Evolutionary conservation across 495 filamentous ascomycete species (phyloP).

Genomic region (Podospora bellae-mahoneyi): DNA sequence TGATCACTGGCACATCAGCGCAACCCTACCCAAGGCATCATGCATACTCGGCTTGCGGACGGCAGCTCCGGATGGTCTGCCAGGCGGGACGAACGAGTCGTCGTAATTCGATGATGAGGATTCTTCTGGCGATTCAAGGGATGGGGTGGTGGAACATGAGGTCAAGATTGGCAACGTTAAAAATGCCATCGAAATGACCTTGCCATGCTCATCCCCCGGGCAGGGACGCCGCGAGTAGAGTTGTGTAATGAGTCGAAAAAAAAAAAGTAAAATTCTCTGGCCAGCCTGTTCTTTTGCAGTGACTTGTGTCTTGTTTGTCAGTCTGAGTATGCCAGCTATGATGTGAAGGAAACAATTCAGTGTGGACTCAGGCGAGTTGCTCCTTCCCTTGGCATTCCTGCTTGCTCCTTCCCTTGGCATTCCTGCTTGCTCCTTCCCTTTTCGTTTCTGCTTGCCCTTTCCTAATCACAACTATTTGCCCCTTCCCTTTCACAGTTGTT

Average conservation of each 20-base stretch:
- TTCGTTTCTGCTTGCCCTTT: no score
- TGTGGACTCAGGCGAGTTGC: no score
- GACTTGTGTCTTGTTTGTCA: no score
- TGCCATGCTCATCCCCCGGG: background rate
- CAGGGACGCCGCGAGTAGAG: background rate
- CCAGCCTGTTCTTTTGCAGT: background rate
- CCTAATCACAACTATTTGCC: no score
- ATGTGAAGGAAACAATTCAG: no score
- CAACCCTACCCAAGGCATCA: background rate
- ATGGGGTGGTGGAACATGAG: slow-evolving; percentile 2
- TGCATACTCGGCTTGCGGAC: slow-evolving; percentile 9
- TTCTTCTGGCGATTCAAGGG: background rate
- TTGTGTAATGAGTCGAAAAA: background rate
- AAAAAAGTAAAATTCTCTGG: slow-evolving; percentile 3
- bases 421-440: no score
- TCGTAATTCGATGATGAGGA: background rate
- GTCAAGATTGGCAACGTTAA: background rate
- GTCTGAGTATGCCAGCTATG: no score
- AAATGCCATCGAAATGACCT: background rate
- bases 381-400: no score
- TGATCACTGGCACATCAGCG: background rate
- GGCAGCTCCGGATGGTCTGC: slow-evolving; percentile 1
- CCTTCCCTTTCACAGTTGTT: no score
- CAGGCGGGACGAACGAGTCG: background rate
- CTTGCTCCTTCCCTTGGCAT: no score